phyloP scores from a whole-genome alignment of 192 early-diverging fungal genomes.

The Cladochytrium replicatum region DNA sequence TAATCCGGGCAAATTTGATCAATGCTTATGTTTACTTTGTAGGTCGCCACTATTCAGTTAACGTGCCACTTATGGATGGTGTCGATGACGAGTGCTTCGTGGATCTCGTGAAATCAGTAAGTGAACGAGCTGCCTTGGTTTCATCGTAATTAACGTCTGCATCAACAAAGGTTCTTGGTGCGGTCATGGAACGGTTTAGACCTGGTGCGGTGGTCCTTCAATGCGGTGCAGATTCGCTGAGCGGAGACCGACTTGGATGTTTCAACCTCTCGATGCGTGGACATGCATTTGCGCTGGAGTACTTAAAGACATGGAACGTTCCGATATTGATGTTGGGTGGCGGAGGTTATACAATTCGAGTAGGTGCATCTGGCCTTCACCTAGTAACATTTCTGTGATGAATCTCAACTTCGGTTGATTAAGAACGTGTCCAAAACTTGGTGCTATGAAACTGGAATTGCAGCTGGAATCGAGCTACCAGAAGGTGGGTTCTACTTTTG shows the following conservation, averaged over 20 bases:
- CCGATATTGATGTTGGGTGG: constrained; percentile 90
- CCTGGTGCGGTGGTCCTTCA: constrained; percentile 90
- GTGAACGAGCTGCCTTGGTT: constrained; percentile 15
- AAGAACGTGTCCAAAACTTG: constrained; percentile 93
- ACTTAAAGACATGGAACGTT: constrained; percentile 84
- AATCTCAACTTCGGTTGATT: too few species aligned
- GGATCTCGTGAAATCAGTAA: constrained; percentile 37
- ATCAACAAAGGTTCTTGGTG: constrained; percentile 59
- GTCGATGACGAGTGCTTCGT: constrained; percentile 84
- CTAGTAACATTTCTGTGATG: too few species aligned
- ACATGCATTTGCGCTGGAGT: constrained; percentile 85
- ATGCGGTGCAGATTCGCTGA: constrained; percentile 94
- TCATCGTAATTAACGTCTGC: not conserved
- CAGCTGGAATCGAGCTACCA: constrained; percentile 60
- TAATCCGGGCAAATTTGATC: too few species aligned
- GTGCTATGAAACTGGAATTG: constrained; percentile 84
- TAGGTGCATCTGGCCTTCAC: too few species aligned
- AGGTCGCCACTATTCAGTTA: constrained; percentile 92
- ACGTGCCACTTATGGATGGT: constrained; percentile 91
- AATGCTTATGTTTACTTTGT: too few species aligned
- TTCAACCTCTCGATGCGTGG: constrained; percentile 87
- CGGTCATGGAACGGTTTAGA: constrained; percentile 87
- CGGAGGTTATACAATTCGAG: constrained; percentile 83
- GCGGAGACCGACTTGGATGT: constrained; percentile 87
- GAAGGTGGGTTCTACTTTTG: too few species aligned